Percentiles rank a stretch among this genome's conserved stretches.
Evolutionary conservation across 2,329 filamentous ascomycete genomes (phyloP).

Genomic region (Fusarium sp.): DNA sequence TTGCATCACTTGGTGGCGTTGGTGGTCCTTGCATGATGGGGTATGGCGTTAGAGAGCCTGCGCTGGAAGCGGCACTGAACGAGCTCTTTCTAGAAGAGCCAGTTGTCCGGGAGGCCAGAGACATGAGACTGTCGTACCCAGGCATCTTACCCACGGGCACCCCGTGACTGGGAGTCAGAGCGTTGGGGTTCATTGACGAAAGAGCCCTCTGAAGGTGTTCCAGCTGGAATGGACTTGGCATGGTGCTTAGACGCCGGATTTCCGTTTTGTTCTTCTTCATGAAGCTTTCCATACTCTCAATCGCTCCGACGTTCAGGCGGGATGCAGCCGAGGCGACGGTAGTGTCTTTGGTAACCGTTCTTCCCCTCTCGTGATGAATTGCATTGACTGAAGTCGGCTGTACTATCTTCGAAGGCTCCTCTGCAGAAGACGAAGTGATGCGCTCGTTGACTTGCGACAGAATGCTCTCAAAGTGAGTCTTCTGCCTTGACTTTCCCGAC

Average conservation of each 20-base stretch:
- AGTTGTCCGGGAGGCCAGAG: background rate
- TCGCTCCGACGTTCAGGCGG: slow-evolving; percentile 6
- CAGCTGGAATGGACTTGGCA: slow-evolving; percentile 21
- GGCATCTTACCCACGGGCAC: background rate
- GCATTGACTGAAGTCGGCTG: slow-evolving; percentile 18
- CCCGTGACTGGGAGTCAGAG: background rate
- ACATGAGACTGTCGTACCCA: slow-evolving; percentile 5
- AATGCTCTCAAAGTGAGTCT: slow-evolving; percentile 35
- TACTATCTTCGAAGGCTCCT: accelerated
- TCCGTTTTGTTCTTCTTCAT: slow-evolving; percentile 36
- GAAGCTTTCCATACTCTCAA: slow-evolving; percentile 27
- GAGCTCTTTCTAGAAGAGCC: slow-evolving; percentile 15
- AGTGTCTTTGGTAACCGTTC: background rate
- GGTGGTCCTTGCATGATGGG: background rate
- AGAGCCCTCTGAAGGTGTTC: background rate
- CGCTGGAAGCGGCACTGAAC: slow-evolving; percentile 6
- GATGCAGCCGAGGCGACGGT: slow-evolving; percentile 12
- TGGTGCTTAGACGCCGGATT: slow-evolving; percentile 23
- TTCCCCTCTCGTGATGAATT: slow-evolving; percentile 25
- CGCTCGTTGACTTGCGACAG: slow-evolving; percentile 32
- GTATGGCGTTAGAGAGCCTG: background rate
- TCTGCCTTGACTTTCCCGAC: slow-evolving; percentile 24
- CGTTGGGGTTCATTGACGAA: background rate
- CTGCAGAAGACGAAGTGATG: background rate
- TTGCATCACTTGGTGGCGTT: slow-evolving; percentile 13